A percentile compares a stretch with the other conserved stretches of the same genome.
phyloP scores from a whole-genome alignment of 305 asterid genomes.

The Andrographis paniculata region DNA sequence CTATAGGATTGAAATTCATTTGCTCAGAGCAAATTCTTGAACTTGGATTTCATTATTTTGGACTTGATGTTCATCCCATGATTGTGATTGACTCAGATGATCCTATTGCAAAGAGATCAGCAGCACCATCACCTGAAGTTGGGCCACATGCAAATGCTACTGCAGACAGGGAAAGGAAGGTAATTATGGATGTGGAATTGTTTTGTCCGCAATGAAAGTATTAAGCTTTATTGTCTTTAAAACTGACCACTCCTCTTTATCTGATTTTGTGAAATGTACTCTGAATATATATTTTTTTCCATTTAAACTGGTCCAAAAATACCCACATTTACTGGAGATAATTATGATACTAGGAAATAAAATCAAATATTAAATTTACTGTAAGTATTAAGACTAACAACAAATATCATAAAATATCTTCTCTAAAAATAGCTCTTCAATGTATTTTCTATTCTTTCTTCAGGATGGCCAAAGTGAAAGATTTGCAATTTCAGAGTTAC shows the following conservation, averaged over 20 bases:
- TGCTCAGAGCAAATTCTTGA: neutral
- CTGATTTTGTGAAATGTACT: no score
- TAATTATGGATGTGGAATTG: constrained; percentile 15
- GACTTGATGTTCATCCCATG: constrained; percentile 22
- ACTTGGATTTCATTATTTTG: constrained; percentile 9
- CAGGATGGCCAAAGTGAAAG: constrained; percentile 53
- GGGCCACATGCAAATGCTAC: constrained; percentile 34
- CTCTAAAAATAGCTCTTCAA: neutral
- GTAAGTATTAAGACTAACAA: no score
- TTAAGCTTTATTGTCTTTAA: constrained; percentile 4
- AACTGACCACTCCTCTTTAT: no score
- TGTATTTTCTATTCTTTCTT: constrained; percentile 13
- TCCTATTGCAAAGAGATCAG: constrained; percentile 64
- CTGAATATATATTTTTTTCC: no score
- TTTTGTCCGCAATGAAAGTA: neutral
- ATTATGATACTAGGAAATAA: no score
- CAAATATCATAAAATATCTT: no score
- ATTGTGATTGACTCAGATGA: no score
- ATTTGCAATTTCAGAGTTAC: constrained; percentile 48
- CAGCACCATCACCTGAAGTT: constrained; percentile 33
- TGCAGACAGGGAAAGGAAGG: constrained; percentile 27
- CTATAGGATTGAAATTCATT: no score
- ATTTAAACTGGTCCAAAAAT: no score
- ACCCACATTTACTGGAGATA: no score
- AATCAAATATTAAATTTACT: no score